Base-by-base conservation (phyloP, 2,329 filamentous ascomycete species). In the Diaporthe citri region DNA sequence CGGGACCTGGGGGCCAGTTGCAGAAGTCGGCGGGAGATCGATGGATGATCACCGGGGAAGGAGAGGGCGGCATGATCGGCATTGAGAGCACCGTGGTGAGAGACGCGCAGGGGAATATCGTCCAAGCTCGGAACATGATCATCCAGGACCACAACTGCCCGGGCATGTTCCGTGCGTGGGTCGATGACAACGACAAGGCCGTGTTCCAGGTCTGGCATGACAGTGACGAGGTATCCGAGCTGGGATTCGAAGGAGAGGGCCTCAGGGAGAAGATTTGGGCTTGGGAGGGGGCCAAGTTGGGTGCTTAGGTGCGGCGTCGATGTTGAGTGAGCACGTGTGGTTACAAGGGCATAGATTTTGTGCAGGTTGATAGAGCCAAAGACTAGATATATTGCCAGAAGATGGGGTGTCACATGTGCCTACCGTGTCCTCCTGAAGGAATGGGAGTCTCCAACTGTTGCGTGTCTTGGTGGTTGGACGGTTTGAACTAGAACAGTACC, bases 81-180 rank as follows among this genome's bases (percentile, higher is more conserved):
- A 93, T 96, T 60, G 93, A 95, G 80, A 82, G 90, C 31, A 86
- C 86, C 0, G 83, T 90, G 2, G 85, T 88, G 15, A 81, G 83
- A 3, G 85, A 89, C 75, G 83, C 78, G 4, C 79, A 84, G n/a
- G 87, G 87, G 0, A 78, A 78, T n/a, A 79, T 86, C 7, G 80
- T 88, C 1, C 84, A 84, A 2, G 82, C 83, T 1, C 80, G 84
- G 20, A 86, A 85, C 1, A 86, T 89, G 70, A 87, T 97, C 8
- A 84, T 96, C 22, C 93, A 92, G 82, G 94, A 96, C 79, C 95
- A 93, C 82, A 97, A 98, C 81, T 97, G 94, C 79, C 93, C 92
- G 6, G 95, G 95, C 0, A 96, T 98, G 94, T 97, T 95, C 80
- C 89, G 95, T 28, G 95, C 94, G 0, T 96, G 93, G 89, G 85